Percentiles rank a stretch among this genome's conserved stretches.
Evolutionary conservation across 2,329 filamentous ascomycete species (phyloP).

Genomic region (Trichophyton mentagrophytes): DNA sequence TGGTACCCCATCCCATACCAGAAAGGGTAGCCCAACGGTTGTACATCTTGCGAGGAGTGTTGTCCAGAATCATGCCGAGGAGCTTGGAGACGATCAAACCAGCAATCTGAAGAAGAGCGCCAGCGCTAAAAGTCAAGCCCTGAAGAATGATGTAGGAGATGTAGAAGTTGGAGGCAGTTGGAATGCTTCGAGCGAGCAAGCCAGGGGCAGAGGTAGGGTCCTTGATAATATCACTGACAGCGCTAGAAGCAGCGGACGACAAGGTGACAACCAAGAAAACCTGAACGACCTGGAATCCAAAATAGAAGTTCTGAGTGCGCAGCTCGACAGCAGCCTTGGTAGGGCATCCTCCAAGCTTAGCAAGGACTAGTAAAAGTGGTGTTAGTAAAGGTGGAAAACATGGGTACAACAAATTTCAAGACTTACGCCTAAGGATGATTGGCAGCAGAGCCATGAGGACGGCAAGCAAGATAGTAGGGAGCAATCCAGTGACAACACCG

Average conservation of each 20-base stretch:
- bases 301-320: conserved; percentile 83
- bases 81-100: conserved; percentile 64
- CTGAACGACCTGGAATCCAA: conserved; percentile 58
- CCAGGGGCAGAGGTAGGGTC: conserved; percentile 50
- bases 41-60: conserved; percentile 69
- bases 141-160: conserved; percentile 91
- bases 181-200: conserved; percentile 61
- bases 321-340: conserved; percentile 70
- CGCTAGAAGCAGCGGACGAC: conserved; percentile 63
- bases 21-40: conserved; percentile 61
- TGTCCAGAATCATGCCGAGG: conserved; percentile 60
- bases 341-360: conserved; percentile 67
- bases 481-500: conserved; percentile 70
- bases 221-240: conserved; percentile 49
- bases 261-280: conserved; percentile 82
- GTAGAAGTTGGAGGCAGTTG: conserved; percentile 84
- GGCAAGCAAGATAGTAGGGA: conserved; percentile 67
- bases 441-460: conserved; percentile 80
- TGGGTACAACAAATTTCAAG: background rate
- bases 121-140: conserved; percentile 65
- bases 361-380: conserved; percentile 45
- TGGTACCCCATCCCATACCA: conserved; percentile 69
- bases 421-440: conserved; percentile 60
- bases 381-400: background rate
- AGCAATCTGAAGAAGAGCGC: conserved; percentile 58